phyloP scores from a whole-genome alignment of 176 grass and related monocot species.

The Hordeum vulgare region DNA sequence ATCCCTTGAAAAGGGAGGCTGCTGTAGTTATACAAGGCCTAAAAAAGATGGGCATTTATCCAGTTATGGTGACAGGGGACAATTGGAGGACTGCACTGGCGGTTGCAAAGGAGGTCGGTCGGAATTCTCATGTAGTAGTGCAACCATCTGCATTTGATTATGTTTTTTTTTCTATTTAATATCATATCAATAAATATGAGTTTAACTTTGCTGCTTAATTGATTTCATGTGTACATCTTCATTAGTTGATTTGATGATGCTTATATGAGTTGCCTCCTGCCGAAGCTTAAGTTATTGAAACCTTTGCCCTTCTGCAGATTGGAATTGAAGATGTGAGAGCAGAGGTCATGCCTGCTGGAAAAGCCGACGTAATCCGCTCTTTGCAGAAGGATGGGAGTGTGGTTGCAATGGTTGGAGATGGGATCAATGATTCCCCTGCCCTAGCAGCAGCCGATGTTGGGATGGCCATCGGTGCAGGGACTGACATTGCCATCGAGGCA shows the following conservation, averaged over 20 bases:
- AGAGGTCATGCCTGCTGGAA: constrained; percentile 62
- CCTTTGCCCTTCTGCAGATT: constrained; percentile 31
- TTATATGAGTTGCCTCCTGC: neutral
- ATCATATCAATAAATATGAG: neutral
- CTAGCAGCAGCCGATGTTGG: constrained; percentile 77
- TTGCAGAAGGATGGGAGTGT: constrained; percentile 61
- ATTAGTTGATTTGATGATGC: neutral
- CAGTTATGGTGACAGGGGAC: constrained; percentile 95
- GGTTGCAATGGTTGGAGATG: constrained; percentile 76
- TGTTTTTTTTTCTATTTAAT: neutral
- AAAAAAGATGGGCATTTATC: constrained; percentile 75
- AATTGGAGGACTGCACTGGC: constrained; percentile 83
- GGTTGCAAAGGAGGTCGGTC: constrained; percentile 83
- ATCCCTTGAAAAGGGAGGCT: constrained; percentile 97
- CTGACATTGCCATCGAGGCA: constrained; percentile 68
- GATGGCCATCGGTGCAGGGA: constrained; percentile 88
- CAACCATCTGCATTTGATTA: neutral
- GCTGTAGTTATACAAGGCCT: constrained; percentile 76
- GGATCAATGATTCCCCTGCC: constrained; percentile 81
- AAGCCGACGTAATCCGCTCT: constrained; percentile 44
- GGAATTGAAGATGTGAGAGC: constrained; percentile 82
- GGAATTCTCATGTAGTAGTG: neutral
- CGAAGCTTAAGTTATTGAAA: neutral
- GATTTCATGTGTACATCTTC: neutral
- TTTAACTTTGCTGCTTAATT: neutral